Evolutionary conservation across 352 stramenopile genomes (phyloP), one percentile per base, ranked within the genome.

Genomic region (Globisporangium cederbergense): DNA sequence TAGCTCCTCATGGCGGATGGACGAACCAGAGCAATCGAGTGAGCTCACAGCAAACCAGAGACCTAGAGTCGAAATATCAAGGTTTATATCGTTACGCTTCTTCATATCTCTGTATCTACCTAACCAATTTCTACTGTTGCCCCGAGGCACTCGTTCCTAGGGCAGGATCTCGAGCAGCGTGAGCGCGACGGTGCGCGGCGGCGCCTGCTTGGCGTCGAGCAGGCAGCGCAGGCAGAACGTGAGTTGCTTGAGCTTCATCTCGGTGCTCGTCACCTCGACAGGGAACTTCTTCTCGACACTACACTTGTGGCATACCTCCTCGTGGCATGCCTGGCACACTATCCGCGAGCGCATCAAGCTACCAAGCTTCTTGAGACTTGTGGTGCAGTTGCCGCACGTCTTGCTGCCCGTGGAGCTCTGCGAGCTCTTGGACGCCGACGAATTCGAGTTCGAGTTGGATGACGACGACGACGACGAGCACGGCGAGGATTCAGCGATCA

Each of bases 251-350:
- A 46, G 14, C 43, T 54, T 60, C 25, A 55, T 32, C 6, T 53
- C 30, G 22, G 22, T 20, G 40, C 60, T 54, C 14, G 18, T 51
- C 25, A 32, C 20, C 28, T 66, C 60, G 16, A 66, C n/a, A 3
- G 40, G 28, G 16, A 66, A 16, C 38, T 54, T 66, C 60, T 66
- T 66, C 34, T 54, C 51, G 22, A 66, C 60, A 18, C 60, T 59
- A 51, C 60, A 66, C 60, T 66, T 66, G 51, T 45, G 28, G 42
- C 60, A 66, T 13, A 66, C 34, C 7, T 43, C 60, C 4, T 45
- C 20, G 3, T 22, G 51, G 22, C 60, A 66, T 20, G 60, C 60
- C 4, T 30, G 28, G 38, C 60, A 66, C 13, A n/a, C 25, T n/a
- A 42, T 38, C 2, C 49, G 22, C 18, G 14, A 34, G 5, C 28